Evolutionary conservation across 2,329 filamentous ascomycete genomes (phyloP).

Genomic region (Pestalotiopsis sp.): DNA sequence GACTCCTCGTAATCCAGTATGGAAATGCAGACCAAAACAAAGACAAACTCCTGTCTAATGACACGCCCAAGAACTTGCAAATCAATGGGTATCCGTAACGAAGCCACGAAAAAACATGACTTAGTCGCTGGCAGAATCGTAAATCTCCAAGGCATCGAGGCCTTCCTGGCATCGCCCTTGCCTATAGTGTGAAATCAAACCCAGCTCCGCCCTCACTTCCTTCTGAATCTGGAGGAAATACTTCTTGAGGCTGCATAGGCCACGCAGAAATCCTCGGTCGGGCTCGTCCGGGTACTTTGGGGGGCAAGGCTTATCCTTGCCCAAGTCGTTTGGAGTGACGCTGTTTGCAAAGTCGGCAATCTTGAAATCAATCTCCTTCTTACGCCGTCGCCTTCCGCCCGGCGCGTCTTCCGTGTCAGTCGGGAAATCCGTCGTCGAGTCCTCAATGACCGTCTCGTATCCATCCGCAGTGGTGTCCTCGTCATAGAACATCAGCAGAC

Average conservation of each 20-base stretch:
- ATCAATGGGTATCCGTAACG: background rate
- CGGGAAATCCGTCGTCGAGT: slow-evolving; percentile 60
- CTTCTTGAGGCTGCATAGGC: slow-evolving; percentile 73
- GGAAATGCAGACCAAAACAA: slow-evolving; percentile 6
- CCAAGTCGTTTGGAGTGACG: slow-evolving; percentile 81
- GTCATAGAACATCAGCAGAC: slow-evolving; percentile 93
- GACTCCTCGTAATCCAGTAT: slow-evolving; percentile 8
- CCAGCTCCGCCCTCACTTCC: slow-evolving; percentile 65
- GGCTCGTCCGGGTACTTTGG: slow-evolving; percentile 79
- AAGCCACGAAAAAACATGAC: background rate
- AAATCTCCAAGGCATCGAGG: background rate
- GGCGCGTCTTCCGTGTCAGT: slow-evolving; percentile 60
- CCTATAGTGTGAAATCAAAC: slow-evolving; percentile 32
- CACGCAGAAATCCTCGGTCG: slow-evolving; percentile 87
- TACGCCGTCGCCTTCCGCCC: slow-evolving; percentile 42
- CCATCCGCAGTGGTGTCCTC: slow-evolving; percentile 66
- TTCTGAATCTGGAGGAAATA: slow-evolving; percentile 89
- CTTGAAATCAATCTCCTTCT: slow-evolving; percentile 81
- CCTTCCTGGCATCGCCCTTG: slow-evolving; percentile 4
- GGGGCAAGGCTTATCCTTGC: slow-evolving; percentile 69
- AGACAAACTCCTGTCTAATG: slow-evolving; percentile 6
- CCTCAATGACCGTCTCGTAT: slow-evolving; percentile 55
- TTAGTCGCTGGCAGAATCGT: slow-evolving; percentile 14
- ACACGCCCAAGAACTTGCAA: background rate
- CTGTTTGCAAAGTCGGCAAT: slow-evolving; percentile 99